Evolutionary conservation across 768 basidiomycete genomes (phyloP).

Genomic region (Strobilomyces dryophilus): DNA sequence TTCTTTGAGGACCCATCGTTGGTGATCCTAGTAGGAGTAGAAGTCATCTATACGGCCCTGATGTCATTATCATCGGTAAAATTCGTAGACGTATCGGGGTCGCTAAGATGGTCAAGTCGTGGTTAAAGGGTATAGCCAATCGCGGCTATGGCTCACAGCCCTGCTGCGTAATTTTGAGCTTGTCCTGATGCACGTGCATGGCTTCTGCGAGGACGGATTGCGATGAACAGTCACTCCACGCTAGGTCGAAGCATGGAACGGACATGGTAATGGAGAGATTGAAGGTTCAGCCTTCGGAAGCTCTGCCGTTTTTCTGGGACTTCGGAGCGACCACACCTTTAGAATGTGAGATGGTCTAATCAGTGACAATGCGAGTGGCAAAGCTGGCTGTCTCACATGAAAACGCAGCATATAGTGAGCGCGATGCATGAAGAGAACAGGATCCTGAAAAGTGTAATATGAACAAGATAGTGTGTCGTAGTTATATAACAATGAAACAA

Average conservation of each 20-base stretch:
- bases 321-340: too few species aligned
- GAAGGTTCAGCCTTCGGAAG: neutral
- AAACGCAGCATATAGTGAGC: neutral
- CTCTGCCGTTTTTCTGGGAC: neutral
- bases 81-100: too few species aligned
- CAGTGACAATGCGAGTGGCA: neutral
- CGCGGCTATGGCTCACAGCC: neutral
- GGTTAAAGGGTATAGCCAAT: too few species aligned
- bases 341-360: neutral
- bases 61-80: neutral
- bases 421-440: neutral
- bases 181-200: slow-evolving; percentile 6
- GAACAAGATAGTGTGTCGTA: slow-evolving; percentile 8
- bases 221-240: neutral
- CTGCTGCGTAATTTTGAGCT: neutral
- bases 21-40: neutral
- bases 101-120: neutral
- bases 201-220: slow-evolving; percentile 11
- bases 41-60: neutral
- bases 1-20: neutral
- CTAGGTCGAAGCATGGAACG: neutral
- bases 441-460: slow-evolving; percentile 8
- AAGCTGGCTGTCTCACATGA: neutral
- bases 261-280: neutral
- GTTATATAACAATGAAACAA: slow-evolving; percentile 10